Evolutionary conservation across 768 basidiomycete genomes (phyloP).

Genomic region (Hypsizygus marmoreus): DNA sequence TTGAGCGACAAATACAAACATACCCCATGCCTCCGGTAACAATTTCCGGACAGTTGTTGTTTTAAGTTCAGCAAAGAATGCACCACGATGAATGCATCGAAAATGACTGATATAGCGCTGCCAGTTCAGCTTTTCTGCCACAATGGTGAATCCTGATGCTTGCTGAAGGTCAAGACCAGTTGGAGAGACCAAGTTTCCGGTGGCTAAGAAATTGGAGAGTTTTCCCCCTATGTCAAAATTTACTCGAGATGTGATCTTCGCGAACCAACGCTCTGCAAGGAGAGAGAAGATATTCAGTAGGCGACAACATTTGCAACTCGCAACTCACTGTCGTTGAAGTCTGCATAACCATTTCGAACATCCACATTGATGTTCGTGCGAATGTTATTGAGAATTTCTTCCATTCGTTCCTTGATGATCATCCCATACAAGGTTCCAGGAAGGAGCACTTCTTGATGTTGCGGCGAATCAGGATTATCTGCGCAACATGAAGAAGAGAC

Average conservation of each 20-base stretch:
- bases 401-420: constrained; percentile 97
- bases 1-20: constrained; percentile 18
- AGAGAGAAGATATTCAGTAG: too few relatives aligned
- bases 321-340: constrained; percentile 85
- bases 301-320: too few relatives aligned
- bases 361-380: constrained; percentile 71
- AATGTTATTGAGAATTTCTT: constrained; percentile 80
- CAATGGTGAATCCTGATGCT: constrained; percentile 97
- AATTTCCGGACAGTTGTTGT: constrained; percentile 97
- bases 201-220: constrained; percentile 93
- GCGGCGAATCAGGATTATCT: constrained; percentile 98
- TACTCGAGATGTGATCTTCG: constrained; percentile 69
- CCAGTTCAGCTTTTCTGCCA: constrained; percentile 99
- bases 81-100: constrained; percentile 97
- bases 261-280: constrained; percentile 73
- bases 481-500: constrained; percentile 89
- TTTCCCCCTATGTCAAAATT: constrained; percentile 93
- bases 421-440: constrained; percentile 92
- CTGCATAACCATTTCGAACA: constrained; percentile 74
- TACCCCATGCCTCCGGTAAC: constrained; percentile 97
- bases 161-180: constrained; percentile 97
- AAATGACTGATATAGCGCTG: constrained; percentile 98
- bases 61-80: constrained; percentile 98
- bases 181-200: constrained; percentile 93
- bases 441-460: constrained; percentile 95